These are phyloP conservation scores for Teunomyces funiuensis DNA, from an alignment of 805 yeast species.

Conservation along the genomic window DNA sequence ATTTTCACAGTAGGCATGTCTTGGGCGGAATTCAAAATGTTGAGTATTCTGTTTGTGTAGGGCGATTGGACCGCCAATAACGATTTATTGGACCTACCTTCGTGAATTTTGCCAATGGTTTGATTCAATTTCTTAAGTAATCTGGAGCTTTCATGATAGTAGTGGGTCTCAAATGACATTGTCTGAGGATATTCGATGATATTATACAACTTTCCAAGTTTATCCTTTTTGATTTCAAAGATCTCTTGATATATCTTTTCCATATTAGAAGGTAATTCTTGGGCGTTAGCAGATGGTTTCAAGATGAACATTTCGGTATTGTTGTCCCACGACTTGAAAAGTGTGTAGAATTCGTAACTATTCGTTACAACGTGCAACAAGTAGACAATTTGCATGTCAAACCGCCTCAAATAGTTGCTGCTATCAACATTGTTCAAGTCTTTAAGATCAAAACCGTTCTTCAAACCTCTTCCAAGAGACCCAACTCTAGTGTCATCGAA, in stretches of 20 bases:
- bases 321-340: constrained; percentile 64
- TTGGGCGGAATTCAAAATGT: constrained; percentile 44
- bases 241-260: constrained; percentile 56
- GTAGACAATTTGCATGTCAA: constrained; percentile 59
- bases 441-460: constrained; percentile 74
- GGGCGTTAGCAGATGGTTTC: constrained; percentile 70
- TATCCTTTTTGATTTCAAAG: constrained; percentile 46
- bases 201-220: constrained; percentile 40
- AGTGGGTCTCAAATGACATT: constrained; percentile 53
- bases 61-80: constrained; percentile 77
- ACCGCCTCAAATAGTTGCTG: constrained; percentile 51
- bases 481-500: constrained; percentile 77
- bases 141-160: constrained; percentile 54
- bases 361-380: constrained; percentile 68
- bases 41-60: constrained; percentile 45
- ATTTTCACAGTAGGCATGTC: constrained; percentile 66
- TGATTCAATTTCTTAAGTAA: constrained; percentile 60
- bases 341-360: constrained; percentile 70
- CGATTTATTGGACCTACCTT: constrained; percentile 59
- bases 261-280: constrained; percentile 56
- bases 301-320: constrained; percentile 53
- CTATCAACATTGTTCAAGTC: constrained; percentile 51
- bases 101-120: constrained; percentile 54
- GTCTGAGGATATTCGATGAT: constrained; percentile 54
- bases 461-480: constrained; percentile 79